These are phyloP conservation scores for Ophiostoma australiae DNA, from an alignment of 2,329 filamentous ascomycete species.

Conservation along the genomic window DNA sequence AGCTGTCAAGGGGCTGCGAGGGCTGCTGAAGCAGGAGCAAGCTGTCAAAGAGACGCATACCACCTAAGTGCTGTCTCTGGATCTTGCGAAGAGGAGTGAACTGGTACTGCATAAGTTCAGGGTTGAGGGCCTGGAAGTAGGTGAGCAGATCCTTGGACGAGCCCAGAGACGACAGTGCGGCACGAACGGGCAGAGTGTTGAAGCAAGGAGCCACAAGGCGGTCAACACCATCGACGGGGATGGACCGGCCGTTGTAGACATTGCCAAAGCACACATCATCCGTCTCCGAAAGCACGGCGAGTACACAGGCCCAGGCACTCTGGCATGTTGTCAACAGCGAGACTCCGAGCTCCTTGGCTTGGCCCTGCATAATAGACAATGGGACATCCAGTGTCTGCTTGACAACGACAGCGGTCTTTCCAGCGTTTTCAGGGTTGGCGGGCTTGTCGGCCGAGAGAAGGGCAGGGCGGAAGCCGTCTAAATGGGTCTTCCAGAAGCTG, in stretches of 20 bases:
- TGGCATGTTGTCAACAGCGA: constrained; percentile 66
- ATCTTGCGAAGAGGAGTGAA: constrained; percentile 70
- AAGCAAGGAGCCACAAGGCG: constrained; percentile 83
- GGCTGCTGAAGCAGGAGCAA: constrained; percentile 72
- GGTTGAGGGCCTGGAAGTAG: constrained; percentile 39
- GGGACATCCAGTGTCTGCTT: constrained; percentile 35
- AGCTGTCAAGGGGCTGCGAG: constrained; percentile 49
- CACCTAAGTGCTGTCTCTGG: constrained; percentile 47
- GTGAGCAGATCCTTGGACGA: constrained; percentile 49
- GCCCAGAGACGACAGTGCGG: constrained; percentile 44
- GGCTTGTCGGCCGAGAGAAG: constrained; percentile 21
- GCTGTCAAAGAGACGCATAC: constrained; percentile 67
- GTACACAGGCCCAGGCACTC: constrained; percentile 63
- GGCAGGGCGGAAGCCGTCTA: constrained; percentile 47
- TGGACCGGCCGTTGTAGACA: constrained; percentile 71
- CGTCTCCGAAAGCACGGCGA: constrained; percentile 52
- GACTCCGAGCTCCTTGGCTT: constrained; percentile 49
- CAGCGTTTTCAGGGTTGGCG: neutral
- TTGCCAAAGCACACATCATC: constrained; percentile 81
- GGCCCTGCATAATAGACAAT: constrained; percentile 44
- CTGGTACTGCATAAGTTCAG: constrained; percentile 60
- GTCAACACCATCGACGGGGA: constrained; percentile 61
- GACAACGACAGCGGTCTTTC: constrained; percentile 22
- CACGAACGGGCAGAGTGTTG: constrained; percentile 74
- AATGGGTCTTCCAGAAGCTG: constrained; percentile 59